phyloP scores from a whole-genome alignment of 73 alveolate genomes.

The Diophrys sp. region DNA sequence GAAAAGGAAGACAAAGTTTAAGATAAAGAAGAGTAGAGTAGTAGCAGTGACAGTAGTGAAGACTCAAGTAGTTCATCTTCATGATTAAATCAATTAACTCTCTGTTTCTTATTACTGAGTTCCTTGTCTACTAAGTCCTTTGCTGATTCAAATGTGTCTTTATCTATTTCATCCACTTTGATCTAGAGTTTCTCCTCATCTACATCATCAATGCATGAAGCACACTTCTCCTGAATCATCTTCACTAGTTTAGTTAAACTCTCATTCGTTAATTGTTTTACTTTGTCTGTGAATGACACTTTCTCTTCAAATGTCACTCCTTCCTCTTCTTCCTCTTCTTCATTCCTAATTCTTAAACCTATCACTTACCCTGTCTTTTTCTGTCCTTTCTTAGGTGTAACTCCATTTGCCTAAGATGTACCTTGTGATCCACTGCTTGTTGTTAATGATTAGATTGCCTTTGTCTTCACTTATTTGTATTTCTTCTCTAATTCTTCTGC shows the following conservation, averaged over 20 bases:
- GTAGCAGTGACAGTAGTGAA: neutral
- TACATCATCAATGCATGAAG: slow-evolving; percentile 72
- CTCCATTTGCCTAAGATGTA: slow-evolving; percentile 44
- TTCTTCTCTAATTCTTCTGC: slow-evolving; percentile 57
- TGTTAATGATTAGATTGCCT: neutral
- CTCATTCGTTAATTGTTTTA: slow-evolving; percentile 42
- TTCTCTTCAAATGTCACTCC: slow-evolving; percentile 46
- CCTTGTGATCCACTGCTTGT: no score
- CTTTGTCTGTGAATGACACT: slow-evolving; percentile 50
- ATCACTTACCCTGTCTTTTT: slow-evolving; percentile 5
- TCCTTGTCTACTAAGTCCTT: slow-evolving; percentile 27
- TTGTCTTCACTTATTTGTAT: slow-evolving; percentile 5
- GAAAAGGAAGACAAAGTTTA: neutral
- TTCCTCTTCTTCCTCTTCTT: slow-evolving; percentile 35
- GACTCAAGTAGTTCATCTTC: neutral
- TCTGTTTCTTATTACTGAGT: neutral
- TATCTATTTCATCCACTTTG: slow-evolving; percentile 71
- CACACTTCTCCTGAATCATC: slow-evolving; percentile 40
- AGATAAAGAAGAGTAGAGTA: neutral
- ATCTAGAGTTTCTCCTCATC: slow-evolving; percentile 79
- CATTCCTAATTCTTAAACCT: neutral
- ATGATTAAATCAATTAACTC: slow-evolving; percentile 1
- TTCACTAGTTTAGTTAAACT: slow-evolving; percentile 26
- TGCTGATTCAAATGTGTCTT: slow-evolving; percentile 58
- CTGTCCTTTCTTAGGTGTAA: slow-evolving; percentile 16